Base-by-base conservation (phyloP, 2,329 filamentous ascomycete genomes). In the Mollisiaceae sp. region DNA sequence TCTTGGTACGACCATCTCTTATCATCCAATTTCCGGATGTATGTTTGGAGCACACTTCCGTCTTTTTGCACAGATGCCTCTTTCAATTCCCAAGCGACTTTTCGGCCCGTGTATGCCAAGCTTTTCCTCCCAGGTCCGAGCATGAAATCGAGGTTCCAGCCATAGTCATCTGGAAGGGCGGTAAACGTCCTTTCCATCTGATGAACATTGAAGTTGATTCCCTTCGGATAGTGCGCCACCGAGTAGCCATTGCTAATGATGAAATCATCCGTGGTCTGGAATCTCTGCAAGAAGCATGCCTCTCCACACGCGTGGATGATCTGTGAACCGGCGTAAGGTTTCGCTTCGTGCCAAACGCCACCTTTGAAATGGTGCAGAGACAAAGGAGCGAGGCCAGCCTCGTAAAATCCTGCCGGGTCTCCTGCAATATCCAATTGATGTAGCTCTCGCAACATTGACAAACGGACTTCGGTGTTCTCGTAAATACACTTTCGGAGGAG, bases 11-110 rank as follows among this genome's bases (percentile, higher is more conserved):
- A 81, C 85, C 85, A 87, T 67, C 85, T 77, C 74, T 77, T 78
- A 72, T 88, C 85, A 59, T 84, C 79, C 47, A 79, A 79, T 71
- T 82, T 83, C 35, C 84, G 78, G 15, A 83, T 81, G 67, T 86
- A 88, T 1, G 82, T 79, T 71, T 88, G 85, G 39, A 79, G 78
- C 11, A 87, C 79, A 1, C 79, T 82, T 6, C 83, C 82, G 70
- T 86, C 83, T 0, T 77, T 73, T 43, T 80, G 79, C 5, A 84
- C 69, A 0, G 74, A 75, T 0, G 82, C 80, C 68, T 87, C 83
- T 66, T 83, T 80, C 35, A 87, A 74, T 59, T 87, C 85, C 82
- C 82, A 85, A 32, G 81, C 79, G 35, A 83, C 82, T 75, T 85
- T 85, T 57, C 79, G 78, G 5, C 83, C 83, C 0, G 82, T 84